phyloP scores from a whole-genome alignment of 2,329 filamentous ascomycete genomes.

The Arthrobotrys musiformis region DNA sequence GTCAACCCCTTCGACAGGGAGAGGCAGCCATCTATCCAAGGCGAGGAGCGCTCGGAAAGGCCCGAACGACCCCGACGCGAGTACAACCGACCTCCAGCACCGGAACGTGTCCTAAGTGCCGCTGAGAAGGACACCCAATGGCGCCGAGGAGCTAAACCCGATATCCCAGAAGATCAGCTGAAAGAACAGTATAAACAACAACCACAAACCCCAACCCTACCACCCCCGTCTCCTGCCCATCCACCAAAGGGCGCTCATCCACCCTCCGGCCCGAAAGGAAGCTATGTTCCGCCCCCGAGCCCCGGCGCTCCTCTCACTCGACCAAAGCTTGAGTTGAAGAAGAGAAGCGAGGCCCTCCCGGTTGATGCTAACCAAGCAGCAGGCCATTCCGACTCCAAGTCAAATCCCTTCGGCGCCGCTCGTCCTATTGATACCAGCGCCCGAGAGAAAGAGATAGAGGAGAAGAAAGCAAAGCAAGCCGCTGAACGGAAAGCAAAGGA shows the following conservation, averaged over 20 bases:
- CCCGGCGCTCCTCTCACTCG: constrained; percentile 72
- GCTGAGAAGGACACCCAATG: constrained; percentile 94
- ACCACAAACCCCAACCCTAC: constrained; percentile 58
- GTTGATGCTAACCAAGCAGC: constrained; percentile 66
- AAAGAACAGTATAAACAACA: constrained; percentile 35
- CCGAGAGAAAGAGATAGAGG: constrained; percentile 87
- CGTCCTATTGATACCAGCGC: constrained; percentile 92
- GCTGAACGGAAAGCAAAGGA: constrained; percentile 82
- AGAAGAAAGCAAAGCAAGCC: constrained; percentile 86
- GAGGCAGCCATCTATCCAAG: constrained; percentile 77
- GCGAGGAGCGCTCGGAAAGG: constrained; percentile 70
- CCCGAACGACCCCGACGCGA: constrained; percentile 73
- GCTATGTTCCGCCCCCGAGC: constrained; percentile 64
- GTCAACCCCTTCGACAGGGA: constrained; percentile 71
- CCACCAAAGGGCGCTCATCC: constrained; percentile 65
- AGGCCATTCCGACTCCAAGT: constrained; percentile 75
- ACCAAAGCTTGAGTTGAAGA: constrained; percentile 86
- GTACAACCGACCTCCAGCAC: constrained; percentile 73
- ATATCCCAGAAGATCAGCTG: constrained; percentile 64
- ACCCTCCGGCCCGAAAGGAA: constrained; percentile 73
- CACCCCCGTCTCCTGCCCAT: constrained; percentile 57
- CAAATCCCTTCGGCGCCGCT: constrained; percentile 92
- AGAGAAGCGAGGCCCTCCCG: constrained; percentile 74
- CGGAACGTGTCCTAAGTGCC: constrained; percentile 80
- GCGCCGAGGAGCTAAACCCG: constrained; percentile 91